Evolutionary conservation across 139 green algal genomes (phyloP).

Genomic region (Coelastrella sp.): DNA sequence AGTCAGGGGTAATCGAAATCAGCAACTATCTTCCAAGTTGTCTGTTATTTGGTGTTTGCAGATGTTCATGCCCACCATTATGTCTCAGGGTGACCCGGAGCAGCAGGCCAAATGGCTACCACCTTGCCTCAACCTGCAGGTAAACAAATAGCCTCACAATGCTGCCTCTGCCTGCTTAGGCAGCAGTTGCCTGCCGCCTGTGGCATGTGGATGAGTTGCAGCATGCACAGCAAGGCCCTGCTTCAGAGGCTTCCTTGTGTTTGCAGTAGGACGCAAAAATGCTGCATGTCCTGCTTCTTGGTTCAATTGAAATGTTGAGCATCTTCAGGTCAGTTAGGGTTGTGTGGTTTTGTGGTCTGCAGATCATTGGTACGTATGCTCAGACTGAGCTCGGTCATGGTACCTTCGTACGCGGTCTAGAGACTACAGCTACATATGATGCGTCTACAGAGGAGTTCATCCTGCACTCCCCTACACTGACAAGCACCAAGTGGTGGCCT

Average conservation of each 20-base stretch:
- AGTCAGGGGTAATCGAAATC: neutral
- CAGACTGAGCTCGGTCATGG: constrained; percentile 98
- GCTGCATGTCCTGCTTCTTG: no score
- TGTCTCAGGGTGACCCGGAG: constrained; percentile 90
- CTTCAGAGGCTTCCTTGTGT: no score
- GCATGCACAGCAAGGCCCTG: no score
- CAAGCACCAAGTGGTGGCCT: constrained; percentile 94
- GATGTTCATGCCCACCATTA: constrained; percentile 97
- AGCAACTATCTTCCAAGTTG: neutral
- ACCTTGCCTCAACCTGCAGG: constrained; percentile 70
- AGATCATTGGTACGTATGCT: constrained; percentile 93
- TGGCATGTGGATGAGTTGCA: no score
- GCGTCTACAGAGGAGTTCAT: constrained; percentile 83
- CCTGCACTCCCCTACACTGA: constrained; percentile 92
- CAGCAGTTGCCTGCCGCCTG: no score
- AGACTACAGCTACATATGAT: constrained; percentile 96
- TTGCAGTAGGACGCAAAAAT: no score
- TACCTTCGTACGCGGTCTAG: constrained; percentile 96
- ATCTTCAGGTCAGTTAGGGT: neutral
- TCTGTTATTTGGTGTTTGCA: constrained; percentile 50
- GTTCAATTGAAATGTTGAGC: no score
- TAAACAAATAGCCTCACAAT: neutral
- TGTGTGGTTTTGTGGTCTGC: neutral
- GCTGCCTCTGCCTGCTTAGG: no score
- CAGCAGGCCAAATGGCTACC: constrained; percentile 95